Evolutionary conservation across 352 stramenopile species (phyloP).

Genomic region (Phytophthora cactorum): DNA sequence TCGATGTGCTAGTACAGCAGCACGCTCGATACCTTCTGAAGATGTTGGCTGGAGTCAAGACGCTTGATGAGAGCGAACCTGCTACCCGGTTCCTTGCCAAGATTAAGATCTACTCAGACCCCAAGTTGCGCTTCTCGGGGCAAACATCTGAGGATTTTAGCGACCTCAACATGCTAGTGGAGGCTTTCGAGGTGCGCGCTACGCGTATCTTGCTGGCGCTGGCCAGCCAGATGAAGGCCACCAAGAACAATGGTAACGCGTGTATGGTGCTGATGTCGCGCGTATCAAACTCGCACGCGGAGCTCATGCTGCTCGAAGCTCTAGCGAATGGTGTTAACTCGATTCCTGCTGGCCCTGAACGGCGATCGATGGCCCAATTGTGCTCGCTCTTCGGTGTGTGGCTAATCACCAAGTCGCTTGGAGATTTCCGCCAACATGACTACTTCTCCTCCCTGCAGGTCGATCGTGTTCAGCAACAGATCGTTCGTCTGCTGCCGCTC

Average conservation of each 20-base stretch:
- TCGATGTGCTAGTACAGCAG: constrained; percentile 77
- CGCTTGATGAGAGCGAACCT: neutral
- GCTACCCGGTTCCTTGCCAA: constrained; percentile 2
- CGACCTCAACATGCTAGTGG: constrained; percentile 44
- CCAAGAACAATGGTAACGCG: constrained; percentile 53
- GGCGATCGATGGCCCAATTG: constrained; percentile 32
- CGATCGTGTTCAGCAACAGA: constrained; percentile 39
- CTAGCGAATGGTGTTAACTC: constrained; percentile 26
- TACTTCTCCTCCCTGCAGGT: constrained; percentile 59
- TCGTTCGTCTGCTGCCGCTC: constrained; percentile 43
- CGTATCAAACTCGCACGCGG: constrained; percentile 50
- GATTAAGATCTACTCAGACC: constrained; percentile 11
- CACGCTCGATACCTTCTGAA: constrained; percentile 69
- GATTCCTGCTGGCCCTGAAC: constrained; percentile 33
- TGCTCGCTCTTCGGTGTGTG: constrained; percentile 53
- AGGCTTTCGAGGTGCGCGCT: constrained; percentile 47
- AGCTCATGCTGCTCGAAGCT: constrained; percentile 50
- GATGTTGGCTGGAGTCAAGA: constrained; percentile 9
- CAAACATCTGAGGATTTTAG: constrained; percentile 36
- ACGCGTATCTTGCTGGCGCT: constrained; percentile 37
- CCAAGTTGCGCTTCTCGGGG: constrained; percentile 40
- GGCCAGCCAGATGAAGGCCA: constrained; percentile 42
- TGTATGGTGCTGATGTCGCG: constrained; percentile 65
- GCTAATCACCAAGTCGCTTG: constrained; percentile 53
- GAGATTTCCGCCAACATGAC: constrained; percentile 62